Evolutionary conservation across 352 stramenopile species (phyloP), one percentile per base, ranked within the genome.

Genomic region (Phytophthora rubi): DNA sequence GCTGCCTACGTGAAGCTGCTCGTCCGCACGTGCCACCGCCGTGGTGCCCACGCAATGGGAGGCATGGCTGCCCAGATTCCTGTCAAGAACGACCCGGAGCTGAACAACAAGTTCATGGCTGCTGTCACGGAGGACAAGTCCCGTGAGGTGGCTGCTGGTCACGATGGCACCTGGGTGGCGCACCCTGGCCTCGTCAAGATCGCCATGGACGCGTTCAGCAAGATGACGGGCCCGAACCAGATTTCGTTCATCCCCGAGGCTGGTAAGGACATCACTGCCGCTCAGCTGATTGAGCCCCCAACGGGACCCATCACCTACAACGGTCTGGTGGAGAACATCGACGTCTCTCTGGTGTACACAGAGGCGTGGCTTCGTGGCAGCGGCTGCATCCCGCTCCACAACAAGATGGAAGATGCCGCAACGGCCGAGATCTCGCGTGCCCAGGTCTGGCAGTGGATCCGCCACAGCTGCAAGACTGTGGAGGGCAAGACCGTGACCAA

Each of bases 21-120:
- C 16, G 97, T 98, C 60, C 86, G 91, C 65, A 98, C 94, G 68
- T 99, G 97, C 82, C 96, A 99, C 79, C 93, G 93, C 65, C 92
- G 97, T 59, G 96, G 97, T 10, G 97, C 95, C 0, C 96, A 98
- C 71, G 96, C 96, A 16, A 99, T 99, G 95, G 97, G 96, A 44
- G 97, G 97, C 59, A 99, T 99, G 97, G 94, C 94, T n/a, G 96
- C 96, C 7, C 90, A 98, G 70, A 99, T 99, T 71, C 96, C 97
- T 1, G 93, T 98, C 59, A 98, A 97, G 83, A 91, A 98, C 69
- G 92, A 98, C 76, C 78, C 83, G 10, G 82, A 85, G 32, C 81
- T 93, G 16, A 98, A 98, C 76, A 89, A 90, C 57, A 88, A 92
- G 62, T 92, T 97, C 58, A 93, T 98, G 89, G 71, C 85, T 7